phyloP scores from a whole-genome alignment of 169 alveolate genomes.

The Plasmodium gallinaceum region DNA sequence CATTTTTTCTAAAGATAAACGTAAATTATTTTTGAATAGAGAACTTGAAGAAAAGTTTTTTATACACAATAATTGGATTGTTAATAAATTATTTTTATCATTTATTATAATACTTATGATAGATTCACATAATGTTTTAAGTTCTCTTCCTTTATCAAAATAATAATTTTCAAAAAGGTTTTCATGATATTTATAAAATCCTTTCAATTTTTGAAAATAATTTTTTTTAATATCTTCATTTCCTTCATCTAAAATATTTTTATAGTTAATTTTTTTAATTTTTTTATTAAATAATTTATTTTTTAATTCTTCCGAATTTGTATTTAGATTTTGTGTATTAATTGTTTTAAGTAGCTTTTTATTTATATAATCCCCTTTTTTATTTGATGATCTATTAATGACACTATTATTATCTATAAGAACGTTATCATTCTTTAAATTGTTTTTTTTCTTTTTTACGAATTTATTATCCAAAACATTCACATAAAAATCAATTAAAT shows the following conservation, averaged over 20 bases:
- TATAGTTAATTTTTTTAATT: slow-evolving; percentile 44
- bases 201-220: slow-evolving; percentile 35
- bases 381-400: not conserved
- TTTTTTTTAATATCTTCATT: slow-evolving; percentile 16
- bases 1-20: slow-evolving; percentile 18
- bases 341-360: slow-evolving; percentile 14
- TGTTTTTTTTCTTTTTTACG: not conserved
- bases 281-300: slow-evolving; percentile 14
- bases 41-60: slow-evolving; percentile 48
- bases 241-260: slow-evolving; percentile 23
- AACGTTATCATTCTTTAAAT: not conserved
- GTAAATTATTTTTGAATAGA: slow-evolving; percentile 29
- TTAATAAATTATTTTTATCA: not conserved
- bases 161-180: slow-evolving; percentile 27
- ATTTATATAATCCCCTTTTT: not conserved
- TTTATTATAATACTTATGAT: slow-evolving; percentile 18
- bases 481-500: slow-evolving; percentile 45
- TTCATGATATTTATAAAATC: slow-evolving; percentile 61
- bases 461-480: slow-evolving; percentile 31
- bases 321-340: not conserved
- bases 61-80: slow-evolving; percentile 36
- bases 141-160: slow-evolving; percentile 47
- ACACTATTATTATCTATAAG: not conserved
- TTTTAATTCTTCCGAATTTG: not conserved
- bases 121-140: slow-evolving; percentile 27